A percentile compares a stretch with the other conserved stretches of the same genome.
These are phyloP conservation scores for Polytrichum formosum DNA, from an alignment of 225 moss, liverwort and hornwort genomes.

Conservation along the genomic window DNA sequence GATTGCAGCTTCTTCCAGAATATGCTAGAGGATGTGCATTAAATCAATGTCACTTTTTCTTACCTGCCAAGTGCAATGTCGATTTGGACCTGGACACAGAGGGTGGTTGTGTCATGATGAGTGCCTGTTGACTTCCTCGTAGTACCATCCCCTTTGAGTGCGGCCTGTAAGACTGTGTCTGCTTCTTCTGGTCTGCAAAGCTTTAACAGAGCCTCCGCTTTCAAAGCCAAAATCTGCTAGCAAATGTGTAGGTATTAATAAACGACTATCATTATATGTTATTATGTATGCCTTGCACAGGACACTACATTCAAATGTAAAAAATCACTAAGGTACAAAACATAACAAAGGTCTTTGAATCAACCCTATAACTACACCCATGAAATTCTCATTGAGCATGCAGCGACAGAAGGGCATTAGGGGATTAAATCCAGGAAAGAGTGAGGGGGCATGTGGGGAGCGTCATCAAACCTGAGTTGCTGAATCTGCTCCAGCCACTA, in stretches of 20 bases:
- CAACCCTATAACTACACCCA: background rate
- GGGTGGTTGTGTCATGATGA: slow-evolving; percentile 41
- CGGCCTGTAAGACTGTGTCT: slow-evolving; percentile 45
- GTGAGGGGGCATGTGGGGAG: too few relatives aligned
- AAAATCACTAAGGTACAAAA: background rate
- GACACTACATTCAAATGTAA: background rate
- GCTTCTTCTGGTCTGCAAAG: slow-evolving; percentile 82
- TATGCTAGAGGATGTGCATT: too few relatives aligned
- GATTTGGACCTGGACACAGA: slow-evolving; percentile 68
- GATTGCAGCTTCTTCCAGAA: too few relatives aligned
- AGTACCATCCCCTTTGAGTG: slow-evolving; percentile 56
- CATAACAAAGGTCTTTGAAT: background rate
- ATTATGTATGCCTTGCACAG: background rate
- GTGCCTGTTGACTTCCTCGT: slow-evolving; percentile 46
- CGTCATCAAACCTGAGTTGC: slow-evolving; percentile 58
- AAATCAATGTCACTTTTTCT: too few relatives aligned
- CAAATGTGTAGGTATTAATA: too few relatives aligned
- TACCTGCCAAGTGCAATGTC: slow-evolving; percentile 76
- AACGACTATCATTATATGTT: too few relatives aligned
- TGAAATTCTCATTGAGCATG: background rate
- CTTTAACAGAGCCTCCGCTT: slow-evolving; percentile 83
- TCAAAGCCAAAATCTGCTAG: slow-evolving; percentile 72
- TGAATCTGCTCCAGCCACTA: slow-evolving; percentile 75
- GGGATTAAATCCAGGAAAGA: too few relatives aligned
- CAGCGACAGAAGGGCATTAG: too few relatives aligned